Base-by-base conservation (phyloP, 23 red algal species). In the Gracilaria caudata region DNA sequence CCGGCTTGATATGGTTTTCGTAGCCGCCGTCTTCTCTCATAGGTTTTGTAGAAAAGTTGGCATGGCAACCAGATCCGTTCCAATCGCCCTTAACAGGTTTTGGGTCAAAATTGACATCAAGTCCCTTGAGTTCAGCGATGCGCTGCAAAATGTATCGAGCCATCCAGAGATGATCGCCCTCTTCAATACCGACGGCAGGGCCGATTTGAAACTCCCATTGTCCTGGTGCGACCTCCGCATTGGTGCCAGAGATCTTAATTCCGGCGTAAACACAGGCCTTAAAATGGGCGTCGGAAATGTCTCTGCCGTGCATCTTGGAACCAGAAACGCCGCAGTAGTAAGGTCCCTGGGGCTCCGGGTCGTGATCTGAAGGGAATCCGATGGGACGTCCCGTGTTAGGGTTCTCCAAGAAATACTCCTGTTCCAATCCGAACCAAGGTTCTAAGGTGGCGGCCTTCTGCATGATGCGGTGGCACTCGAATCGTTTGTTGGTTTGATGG, bases 171-270 rank as follows among this genome's bases (percentile, higher is more conserved):
- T 86, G 83, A 51, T 99, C 97, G 24, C 97, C 97, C 32, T 80
- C 51, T 74, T 94, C 97, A 77, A 99, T 95, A 39, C 97, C 97
- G 11, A 87, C 77, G 21, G 88, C 93, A 45, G 92, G 92, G 0
- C 92, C 92, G 24, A 99, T 86, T 78, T 99, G 97, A 45, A 88
- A 99, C 92, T 99, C 97, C 97, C 97, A 99, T 66, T 99, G 97
- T 10, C 91, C 91, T 3, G 87, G 86, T 23, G 92, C 92, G 3
- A 99, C 97, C 89, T 99, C 97, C 12, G 86, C 97, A 57, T 99
- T 99, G 39, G 77, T 95, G n/a, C 97, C 97, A 51, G 86, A 89
- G 23, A 99, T 83, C 82, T 94, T 86, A 28, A 99, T 90, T 56
- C 93, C 97, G 28, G 97, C 93, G 35, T 99, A 99, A 46, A 99